Evolutionary conservation across 495 filamentous ascomycete genomes (phyloP).

Genomic region (Xylaria longipes): DNA sequence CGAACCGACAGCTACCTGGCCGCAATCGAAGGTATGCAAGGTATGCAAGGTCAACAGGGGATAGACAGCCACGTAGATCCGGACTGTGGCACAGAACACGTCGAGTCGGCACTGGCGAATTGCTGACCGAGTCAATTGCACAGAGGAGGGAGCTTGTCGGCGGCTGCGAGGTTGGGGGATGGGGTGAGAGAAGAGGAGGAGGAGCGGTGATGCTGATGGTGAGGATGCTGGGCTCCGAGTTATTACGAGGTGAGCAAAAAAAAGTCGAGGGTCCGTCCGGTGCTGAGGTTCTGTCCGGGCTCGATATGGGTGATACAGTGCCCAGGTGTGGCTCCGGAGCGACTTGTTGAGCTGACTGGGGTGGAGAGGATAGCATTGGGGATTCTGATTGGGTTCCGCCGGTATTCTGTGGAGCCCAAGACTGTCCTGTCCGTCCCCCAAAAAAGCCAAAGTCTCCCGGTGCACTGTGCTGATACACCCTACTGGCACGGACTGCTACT

Average conservation of each 20-base stretch:
- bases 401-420: slow-evolving; percentile 27
- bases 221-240: slow-evolving; percentile 7
- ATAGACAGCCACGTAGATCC: slow-evolving; percentile 21
- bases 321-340: slow-evolving; percentile 26
- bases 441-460: not conserved
- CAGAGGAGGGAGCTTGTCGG: slow-evolving; percentile 22
- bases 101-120: slow-evolving; percentile 22
- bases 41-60: not conserved
- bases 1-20: slow-evolving; percentile 31
- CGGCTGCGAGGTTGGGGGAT: slow-evolving; percentile 3
- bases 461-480: not conserved
- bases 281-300: not conserved
- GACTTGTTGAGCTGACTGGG: slow-evolving; percentile 19
- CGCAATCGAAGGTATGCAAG: slow-evolving; percentile 1
- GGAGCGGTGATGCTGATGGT: not conserved
- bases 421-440: slow-evolving; percentile 35
- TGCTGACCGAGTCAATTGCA: slow-evolving; percentile 23
- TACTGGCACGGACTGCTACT: not conserved
- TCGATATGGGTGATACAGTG: slow-evolving; percentile 14
- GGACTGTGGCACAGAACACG: slow-evolving; percentile 23
- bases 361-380: not conserved
- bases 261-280: slow-evolving; percentile 25
- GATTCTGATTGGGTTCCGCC: slow-evolving; percentile 30
- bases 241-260: slow-evolving; percentile 26
- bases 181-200: not conserved